Evolutionary conservation across 129 eudicot genomes (phyloP).

Genomic region (Flaveria trinervia): DNA sequence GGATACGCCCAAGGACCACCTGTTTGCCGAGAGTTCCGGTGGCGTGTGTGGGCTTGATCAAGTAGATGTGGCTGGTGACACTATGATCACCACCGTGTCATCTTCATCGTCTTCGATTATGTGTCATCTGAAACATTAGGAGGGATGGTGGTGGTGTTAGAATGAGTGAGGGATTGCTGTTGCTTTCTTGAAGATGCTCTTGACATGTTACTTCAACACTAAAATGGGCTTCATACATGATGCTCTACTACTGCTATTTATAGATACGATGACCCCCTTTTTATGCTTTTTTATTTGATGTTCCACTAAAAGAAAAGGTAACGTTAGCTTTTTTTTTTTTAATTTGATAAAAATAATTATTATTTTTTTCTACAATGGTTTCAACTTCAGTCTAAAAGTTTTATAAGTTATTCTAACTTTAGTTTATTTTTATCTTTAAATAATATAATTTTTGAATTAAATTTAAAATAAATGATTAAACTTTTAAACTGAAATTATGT

Average conservation of each 20-base stretch:
- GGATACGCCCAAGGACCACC: slow-evolving; percentile 62
- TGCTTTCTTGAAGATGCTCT: slow-evolving; percentile 26
- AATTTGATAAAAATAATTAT: too few relatives aligned
- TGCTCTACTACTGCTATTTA: slow-evolving; percentile 22
- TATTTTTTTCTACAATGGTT: too few relatives aligned
- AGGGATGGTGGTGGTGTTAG: slow-evolving; percentile 13
- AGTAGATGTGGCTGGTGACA: slow-evolving; percentile 22
- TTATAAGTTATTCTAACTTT: too few relatives aligned
- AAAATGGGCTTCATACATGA: slow-evolving; percentile 22
- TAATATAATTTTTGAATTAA: too few relatives aligned
- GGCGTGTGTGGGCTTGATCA: slow-evolving; percentile 5
- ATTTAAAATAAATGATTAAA: too few relatives aligned
- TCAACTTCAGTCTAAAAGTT: too few relatives aligned
- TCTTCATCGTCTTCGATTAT: slow-evolving; percentile 14
- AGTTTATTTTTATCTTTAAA: too few relatives aligned
- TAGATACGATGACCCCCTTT: slow-evolving; percentile 3
- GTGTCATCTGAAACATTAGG: slow-evolving; percentile 11
- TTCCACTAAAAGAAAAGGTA: background rate
- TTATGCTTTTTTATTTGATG: background rate
- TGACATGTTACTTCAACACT: slow-evolving; percentile 20
- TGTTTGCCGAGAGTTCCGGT: slow-evolving; percentile 46
- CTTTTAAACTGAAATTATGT: too few relatives aligned
- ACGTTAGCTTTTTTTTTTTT: too few relatives aligned
- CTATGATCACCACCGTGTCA: background rate
- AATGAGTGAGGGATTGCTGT: slow-evolving; percentile 21